A percentile compares a stretch with the other conserved stretches of the same genome.
Conservation (phyloP, 192 early-diverging fungal species). For the Coemansia sp. region DNA sequence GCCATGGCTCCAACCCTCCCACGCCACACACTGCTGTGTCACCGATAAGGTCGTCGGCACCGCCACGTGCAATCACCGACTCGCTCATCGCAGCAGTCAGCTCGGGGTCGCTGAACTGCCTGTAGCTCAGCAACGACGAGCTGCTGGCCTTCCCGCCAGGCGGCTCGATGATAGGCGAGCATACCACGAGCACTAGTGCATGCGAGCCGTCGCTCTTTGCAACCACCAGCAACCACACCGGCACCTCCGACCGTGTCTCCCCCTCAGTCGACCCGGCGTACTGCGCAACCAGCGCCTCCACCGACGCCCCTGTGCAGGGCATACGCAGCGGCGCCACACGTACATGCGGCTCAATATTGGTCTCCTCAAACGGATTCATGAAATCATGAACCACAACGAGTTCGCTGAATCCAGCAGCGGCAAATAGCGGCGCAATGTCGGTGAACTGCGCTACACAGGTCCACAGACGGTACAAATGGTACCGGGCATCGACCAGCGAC, state of each 20-base stretch:
- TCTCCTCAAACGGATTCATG: conserved; percentile 15
- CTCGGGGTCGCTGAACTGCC: conserved; percentile 15
- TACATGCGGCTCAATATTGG: conserved; percentile 34
- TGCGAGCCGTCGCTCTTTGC: conserved; percentile 20
- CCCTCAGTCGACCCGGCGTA: conserved; percentile 26
- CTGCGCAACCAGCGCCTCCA: conserved; percentile 24
- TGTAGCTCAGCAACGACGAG: conserved; percentile 12
- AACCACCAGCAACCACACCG: conserved; percentile 30
- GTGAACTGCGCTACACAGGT: conserved; percentile 37
- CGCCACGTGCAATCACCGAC: conserved; percentile 6
- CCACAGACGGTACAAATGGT: conserved; percentile 48
- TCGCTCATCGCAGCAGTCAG: conserved; percentile 1
- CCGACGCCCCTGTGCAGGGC: neutral
- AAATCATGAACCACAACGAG: conserved; percentile 44
- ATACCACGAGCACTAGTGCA: conserved; percentile 31
- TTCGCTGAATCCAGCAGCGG: conserved; percentile 42
- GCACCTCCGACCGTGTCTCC: conserved; percentile 27
- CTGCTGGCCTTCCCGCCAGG: neutral
- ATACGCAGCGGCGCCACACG: conserved; percentile 33
- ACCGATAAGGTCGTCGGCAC: conserved; percentile 3
- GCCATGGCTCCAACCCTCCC: conserved; percentile 37
- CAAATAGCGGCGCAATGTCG: conserved; percentile 11
- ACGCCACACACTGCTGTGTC: conserved; percentile 12
- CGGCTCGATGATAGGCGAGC: conserved; percentile 12
- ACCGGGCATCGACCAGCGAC: conserved; percentile 27